Evolutionary conservation across 768 basidiomycete genomes (phyloP).

Genomic region (Auricularia heimuer): DNA sequence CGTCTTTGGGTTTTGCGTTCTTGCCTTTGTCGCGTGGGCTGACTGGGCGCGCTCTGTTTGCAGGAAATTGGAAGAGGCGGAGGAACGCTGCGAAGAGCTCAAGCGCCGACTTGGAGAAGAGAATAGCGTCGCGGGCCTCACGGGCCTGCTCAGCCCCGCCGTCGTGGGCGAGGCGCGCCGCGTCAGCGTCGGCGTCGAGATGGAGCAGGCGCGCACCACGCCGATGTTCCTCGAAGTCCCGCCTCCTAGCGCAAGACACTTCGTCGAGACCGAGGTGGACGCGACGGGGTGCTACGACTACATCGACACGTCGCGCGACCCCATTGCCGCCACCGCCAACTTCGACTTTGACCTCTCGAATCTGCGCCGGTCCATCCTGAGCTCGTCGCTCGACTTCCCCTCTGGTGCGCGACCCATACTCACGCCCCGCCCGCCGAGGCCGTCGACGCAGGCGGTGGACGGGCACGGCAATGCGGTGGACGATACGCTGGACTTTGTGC

Average conservation of each 20-base stretch:
- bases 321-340: neutral
- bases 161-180: no score
- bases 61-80: no score
- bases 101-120: no score
- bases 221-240: no score
- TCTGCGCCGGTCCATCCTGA: neutral
- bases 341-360: neutral
- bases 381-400: neutral
- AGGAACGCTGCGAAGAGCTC: no score
- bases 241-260: neutral
- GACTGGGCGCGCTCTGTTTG: no score
- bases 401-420: neutral
- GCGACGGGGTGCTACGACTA: neutral
- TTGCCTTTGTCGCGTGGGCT: neutral
- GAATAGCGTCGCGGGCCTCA: no score
- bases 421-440: neutral
- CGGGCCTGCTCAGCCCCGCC: no score
- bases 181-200: no score
- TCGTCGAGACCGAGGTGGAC: neutral
- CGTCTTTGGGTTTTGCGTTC: neutral
- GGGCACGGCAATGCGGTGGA: neutral
- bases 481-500: constrained; percentile 1
- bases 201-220: no score
- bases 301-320: neutral
- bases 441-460: neutral